Base-by-base conservation (phyloP, 164 flowering plant species). In the Vitis riparia region DNA sequence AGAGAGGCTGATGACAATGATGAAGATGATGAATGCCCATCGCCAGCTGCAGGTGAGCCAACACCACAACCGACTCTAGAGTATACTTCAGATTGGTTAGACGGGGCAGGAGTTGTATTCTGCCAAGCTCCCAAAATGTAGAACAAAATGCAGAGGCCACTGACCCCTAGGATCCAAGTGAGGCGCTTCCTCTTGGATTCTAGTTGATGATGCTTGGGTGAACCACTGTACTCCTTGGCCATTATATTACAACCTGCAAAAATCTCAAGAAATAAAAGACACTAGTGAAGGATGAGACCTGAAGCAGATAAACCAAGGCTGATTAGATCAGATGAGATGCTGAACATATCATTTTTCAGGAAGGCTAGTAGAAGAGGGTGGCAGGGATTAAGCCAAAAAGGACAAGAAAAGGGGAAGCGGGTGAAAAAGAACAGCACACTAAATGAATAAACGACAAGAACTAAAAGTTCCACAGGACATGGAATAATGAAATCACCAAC, bases 111-210 rank as follows among this genome's bases (percentile, higher is more conserved):
- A 29, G 58, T 44, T n/a, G 86, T 65, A 64, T 68, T 84, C 68
- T 89, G 94, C 96, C 94, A 93, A 55, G 96, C 87, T 3, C 98
- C 99, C 50, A 95, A 67, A 9, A 88, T 69, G 68, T 95, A 93
- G 79, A 83, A 93, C n/a, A 93, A 50, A 29, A 93, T 65, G 76
- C 99, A 91, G 37, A 95, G 91, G 15, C 91, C 91, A 69, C 94
- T 88, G 9, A 87, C 89, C 8, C 82, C 88, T 9, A 93, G 69
- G 10, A 93, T 77, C 88, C 87, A 88, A 9, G 91, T 82, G 27
- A 93, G 87, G 2, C 91, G 86, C 70, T 78, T 90, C 74, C 86
- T 80, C 78, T 77, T 89, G 5, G 84, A 55, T 63, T 91, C 96
- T 2, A 85, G 59, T 23, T 87, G 89, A 68, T 89, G 86, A 57